phyloP scores from a whole-genome alignment of 176 grass and related monocot genomes.

The Musa acuminata region DNA sequence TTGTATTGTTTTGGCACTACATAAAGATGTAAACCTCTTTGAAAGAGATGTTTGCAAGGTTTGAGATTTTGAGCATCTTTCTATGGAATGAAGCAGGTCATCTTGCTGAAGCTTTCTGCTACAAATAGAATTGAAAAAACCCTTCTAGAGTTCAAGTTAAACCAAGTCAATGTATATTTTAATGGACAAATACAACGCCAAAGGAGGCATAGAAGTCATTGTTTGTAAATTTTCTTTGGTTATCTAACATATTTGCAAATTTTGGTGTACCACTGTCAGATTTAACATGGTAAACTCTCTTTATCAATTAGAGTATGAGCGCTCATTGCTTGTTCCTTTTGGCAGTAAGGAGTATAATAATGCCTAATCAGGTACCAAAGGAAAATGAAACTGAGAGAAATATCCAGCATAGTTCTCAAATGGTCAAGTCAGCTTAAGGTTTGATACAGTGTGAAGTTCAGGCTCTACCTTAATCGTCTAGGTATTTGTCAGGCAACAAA shows the following conservation, averaged over 20 bases:
- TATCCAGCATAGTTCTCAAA: no score
- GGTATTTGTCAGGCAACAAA: no score
- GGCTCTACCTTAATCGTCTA: no score
- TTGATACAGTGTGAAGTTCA: no score
- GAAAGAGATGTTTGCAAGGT: neutral
- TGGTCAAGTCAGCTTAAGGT: no score
- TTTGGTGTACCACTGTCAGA: neutral
- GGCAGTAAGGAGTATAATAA: no score
- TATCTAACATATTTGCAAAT: neutral
- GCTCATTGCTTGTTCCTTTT: no score
- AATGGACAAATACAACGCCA: neutral
- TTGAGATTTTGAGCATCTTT: neutral
- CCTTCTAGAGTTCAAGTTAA: neutral
- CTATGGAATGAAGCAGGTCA: neutral
- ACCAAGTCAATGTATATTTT: neutral
- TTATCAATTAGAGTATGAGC: no score
- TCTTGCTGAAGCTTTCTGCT: neutral
- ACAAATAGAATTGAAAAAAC: neutral
- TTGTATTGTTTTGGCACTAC: neutral
- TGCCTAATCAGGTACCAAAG: no score
- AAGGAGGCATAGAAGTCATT: neutral
- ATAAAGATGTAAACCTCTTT: neutral
- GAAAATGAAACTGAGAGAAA: no score
- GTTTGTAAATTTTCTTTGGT: neutral
- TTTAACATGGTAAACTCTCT: neutral